A percentile compares a stretch with the other conserved stretches of the same genome.
These are phyloP conservation scores for Chytriomyces confervae DNA, from an alignment of 192 early-diverging fungal genomes.

Conservation along the genomic window DNA sequence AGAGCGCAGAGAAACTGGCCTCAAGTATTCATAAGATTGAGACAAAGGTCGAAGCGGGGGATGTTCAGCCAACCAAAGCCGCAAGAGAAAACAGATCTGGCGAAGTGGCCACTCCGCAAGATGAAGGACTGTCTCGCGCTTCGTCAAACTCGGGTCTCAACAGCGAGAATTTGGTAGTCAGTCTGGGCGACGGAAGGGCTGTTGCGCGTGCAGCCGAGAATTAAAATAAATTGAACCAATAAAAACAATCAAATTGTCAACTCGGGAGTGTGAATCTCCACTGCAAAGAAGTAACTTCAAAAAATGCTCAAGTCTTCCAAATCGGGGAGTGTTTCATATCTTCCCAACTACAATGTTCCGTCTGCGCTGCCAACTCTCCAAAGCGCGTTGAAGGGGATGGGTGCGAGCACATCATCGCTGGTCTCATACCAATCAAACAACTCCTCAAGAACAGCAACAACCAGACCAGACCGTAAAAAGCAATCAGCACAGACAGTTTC, in stretches of 20 bases:
- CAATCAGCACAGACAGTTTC: not conserved
- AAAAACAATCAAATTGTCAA: not conserved
- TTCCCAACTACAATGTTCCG: conserved; percentile 13
- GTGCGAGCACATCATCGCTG: conserved; percentile 9
- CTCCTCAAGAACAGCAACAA: not conserved
- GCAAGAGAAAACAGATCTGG: no score
- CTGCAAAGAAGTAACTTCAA: not conserved
- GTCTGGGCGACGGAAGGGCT: not conserved
- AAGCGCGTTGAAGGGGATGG: conserved; percentile 18
- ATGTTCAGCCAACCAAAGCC: no score
- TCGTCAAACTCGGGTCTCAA: not conserved
- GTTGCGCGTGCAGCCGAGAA: not conserved
- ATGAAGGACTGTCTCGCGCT: not conserved
- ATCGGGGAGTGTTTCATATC: conserved; percentile 9
- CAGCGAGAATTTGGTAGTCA: not conserved
- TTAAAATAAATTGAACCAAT: not conserved
- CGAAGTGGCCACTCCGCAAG: not conserved
- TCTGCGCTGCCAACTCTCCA: conserved; percentile 18
- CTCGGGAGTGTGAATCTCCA: not conserved
- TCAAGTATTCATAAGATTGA: no score
- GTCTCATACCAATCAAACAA: conserved; percentile 7
- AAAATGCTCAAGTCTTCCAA: conserved; percentile 32
- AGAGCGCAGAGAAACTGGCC: no score
- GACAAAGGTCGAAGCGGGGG: no score
- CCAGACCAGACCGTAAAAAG: not conserved